Conservation (phyloP, 257 asterid species). For the Agastache rugosa region DNA sequence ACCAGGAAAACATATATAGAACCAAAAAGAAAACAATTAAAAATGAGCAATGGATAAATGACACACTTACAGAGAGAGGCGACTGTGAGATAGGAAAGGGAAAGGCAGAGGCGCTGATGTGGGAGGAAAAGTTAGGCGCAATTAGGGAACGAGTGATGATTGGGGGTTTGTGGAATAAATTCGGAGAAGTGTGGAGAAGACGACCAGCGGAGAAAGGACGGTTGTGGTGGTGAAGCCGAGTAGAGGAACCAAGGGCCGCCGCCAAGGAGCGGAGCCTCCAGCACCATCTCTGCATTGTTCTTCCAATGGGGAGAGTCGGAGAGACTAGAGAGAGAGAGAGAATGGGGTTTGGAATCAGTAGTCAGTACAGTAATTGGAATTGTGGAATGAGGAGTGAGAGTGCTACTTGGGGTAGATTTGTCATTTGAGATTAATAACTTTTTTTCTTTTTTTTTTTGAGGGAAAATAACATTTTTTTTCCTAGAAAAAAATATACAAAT, state of each 20-base stretch:
- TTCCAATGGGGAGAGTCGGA: background rate
- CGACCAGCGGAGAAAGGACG: conserved; percentile 36
- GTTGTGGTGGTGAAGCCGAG: conserved; percentile 30
- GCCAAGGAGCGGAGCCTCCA: conserved; percentile 43
- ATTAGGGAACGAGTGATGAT: conserved; percentile 27
- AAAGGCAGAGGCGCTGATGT: conserved; percentile 39
- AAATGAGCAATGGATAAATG: background rate
- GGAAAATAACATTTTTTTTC: too few relatives aligned
- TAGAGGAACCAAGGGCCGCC: conserved; percentile 30
- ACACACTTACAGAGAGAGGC: conserved; percentile 55
- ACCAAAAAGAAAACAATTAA: background rate
- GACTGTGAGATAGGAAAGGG: conserved; percentile 29
- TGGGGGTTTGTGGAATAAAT: conserved; percentile 39
- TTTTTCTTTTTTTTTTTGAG: too few relatives aligned
- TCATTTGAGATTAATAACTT: too few relatives aligned
- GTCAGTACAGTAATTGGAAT: background rate
- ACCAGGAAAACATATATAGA: background rate
- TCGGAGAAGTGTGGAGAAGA: conserved; percentile 51
- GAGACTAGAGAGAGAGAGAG: background rate
- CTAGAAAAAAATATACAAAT: too few relatives aligned
- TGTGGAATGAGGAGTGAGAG: conserved; percentile 5
- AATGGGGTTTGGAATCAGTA: conserved; percentile 12
- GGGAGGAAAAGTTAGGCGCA: conserved; percentile 42
- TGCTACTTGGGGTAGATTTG: too few relatives aligned
- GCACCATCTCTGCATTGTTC: conserved; percentile 46